Evolutionary conservation across 2,329 filamentous ascomycete species (phyloP).

Genomic region (Sporothrix euskadiensis): DNA sequence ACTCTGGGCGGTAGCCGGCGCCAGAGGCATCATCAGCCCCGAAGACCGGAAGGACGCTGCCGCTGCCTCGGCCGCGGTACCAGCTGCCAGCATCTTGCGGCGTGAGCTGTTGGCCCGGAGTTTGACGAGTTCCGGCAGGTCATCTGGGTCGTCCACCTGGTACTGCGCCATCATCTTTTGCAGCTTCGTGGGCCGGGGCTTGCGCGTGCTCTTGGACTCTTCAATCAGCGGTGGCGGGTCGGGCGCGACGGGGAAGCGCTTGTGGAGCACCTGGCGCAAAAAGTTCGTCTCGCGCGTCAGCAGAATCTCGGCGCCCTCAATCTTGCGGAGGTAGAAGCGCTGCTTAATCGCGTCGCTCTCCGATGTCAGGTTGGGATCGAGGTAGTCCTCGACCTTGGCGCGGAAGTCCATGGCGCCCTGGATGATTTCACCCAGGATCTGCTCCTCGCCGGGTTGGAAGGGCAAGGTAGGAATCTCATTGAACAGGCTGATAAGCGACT

Average conservation of each 20-base stretch:
- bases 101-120: slow-evolving; percentile 74
- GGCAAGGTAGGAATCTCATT: slow-evolving; percentile 78
- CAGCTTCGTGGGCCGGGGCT: slow-evolving; percentile 93
- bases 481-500: slow-evolving; percentile 81
- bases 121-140: slow-evolving; percentile 79
- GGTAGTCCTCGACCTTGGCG: slow-evolving; percentile 75
- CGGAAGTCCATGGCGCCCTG: slow-evolving; percentile 82
- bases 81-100: slow-evolving; percentile 66
- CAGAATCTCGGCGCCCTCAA: slow-evolving; percentile 93
- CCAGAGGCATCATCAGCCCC: slow-evolving; percentile 21
- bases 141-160: slow-evolving; percentile 85
- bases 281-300: slow-evolving; percentile 95
- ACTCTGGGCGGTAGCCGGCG: slow-evolving; percentile 7
- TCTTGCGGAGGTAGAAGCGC: slow-evolving; percentile 93
- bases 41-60: slow-evolving; percentile 30
- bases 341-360: slow-evolving; percentile 79
- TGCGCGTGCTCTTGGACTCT: slow-evolving; percentile 85
- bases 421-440: slow-evolving; percentile 81
- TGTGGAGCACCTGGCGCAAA: slow-evolving; percentile 92
- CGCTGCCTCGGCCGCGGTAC: slow-evolving; percentile 49
- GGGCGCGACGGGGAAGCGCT: slow-evolving; percentile 87
- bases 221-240: slow-evolving; percentile 83
- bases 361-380: slow-evolving; percentile 77
- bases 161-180: slow-evolving; percentile 91
- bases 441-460: slow-evolving; percentile 95